Percentiles rank a stretch among this genome's conserved stretches.
Conservation (phyloP, 2,329 filamentous ascomycete genomes). For the Nothophoma quercina region DNA sequence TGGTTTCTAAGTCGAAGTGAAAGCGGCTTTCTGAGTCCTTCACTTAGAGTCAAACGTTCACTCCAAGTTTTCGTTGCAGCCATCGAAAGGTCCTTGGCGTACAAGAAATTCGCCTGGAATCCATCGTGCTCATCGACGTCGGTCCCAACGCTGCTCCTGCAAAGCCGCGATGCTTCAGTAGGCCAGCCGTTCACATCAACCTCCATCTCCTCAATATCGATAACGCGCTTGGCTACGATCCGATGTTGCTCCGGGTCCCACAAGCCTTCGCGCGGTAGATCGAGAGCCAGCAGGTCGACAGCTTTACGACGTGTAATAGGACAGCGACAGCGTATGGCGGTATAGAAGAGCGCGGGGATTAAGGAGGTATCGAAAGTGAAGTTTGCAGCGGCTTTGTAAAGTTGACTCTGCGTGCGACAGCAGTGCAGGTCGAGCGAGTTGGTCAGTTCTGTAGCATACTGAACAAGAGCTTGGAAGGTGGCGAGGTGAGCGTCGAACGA, state of each 20-base stretch:
- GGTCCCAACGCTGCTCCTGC: slow-evolving; percentile 23
- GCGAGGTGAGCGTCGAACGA: slow-evolving; percentile 17
- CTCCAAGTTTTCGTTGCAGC: neutral
- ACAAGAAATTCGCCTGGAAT: slow-evolving; percentile 22
- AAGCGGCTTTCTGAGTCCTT: neutral
- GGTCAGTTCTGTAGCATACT: slow-evolving; percentile 20
- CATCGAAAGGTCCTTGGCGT: slow-evolving; percentile 1
- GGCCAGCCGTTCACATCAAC: slow-evolving; percentile 30
- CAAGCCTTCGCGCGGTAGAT: slow-evolving; percentile 28
- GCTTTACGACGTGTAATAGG: slow-evolving; percentile 28
- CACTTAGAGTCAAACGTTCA: slow-evolving; percentile 1
- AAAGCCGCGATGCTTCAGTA: slow-evolving; percentile 22
- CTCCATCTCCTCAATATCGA: slow-evolving; percentile 32
- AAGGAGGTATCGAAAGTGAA: slow-evolving; percentile 24
- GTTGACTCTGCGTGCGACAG: too few relatives aligned
- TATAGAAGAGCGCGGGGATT: slow-evolving; percentile 20
- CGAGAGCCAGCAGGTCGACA: slow-evolving; percentile 18
- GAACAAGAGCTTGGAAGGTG: slow-evolving; percentile 15
- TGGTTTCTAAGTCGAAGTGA: too few relatives aligned
- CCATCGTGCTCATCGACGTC: slow-evolving; percentile 26
- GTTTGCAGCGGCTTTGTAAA: slow-evolving; percentile 9
- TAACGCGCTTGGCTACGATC: slow-evolving; percentile 25
- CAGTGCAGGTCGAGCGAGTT: slow-evolving; percentile 4
- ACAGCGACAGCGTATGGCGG: slow-evolving; percentile 25
- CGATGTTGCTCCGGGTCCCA: slow-evolving; percentile 28